phyloP scores from a whole-genome alignment of 2,329 filamentous ascomycete genomes.

The Curvularia sp. region DNA sequence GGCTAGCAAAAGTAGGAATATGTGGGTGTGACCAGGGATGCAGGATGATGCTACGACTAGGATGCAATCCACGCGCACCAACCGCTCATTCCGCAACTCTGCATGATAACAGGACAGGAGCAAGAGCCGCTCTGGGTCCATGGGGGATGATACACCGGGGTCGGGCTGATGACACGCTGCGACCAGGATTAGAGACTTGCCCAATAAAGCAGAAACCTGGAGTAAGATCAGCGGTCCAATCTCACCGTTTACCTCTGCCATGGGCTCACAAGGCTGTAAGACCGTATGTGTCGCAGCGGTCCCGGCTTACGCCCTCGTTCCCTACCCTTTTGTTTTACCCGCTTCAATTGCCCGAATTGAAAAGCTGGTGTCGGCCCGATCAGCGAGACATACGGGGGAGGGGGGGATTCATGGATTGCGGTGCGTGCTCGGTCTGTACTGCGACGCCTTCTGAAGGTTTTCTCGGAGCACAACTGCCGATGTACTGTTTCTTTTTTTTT shows the following conservation, averaged over 20 bases:
- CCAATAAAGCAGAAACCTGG: conserved; percentile 11
- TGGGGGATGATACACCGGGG: conserved; percentile 4
- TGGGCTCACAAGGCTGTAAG: conserved; percentile 18
- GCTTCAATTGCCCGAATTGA: conserved; percentile 1
- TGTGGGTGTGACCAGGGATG: background rate
- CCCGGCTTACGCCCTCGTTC: conserved; percentile 3
- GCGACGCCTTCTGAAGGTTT: conserved; percentile 3
- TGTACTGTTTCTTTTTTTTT: conserved; percentile 3
- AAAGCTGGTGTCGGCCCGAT: conserved; percentile 12
- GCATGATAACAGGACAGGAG: conserved; percentile 3
- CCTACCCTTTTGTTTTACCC: conserved; percentile 9
- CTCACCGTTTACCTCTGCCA: conserved; percentile 19
- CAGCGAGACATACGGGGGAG: conserved; percentile 4
- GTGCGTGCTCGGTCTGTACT: conserved; percentile 3
- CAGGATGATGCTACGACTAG: conserved; percentile 7
- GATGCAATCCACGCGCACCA: conserved; percentile 9
- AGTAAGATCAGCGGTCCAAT: conserved; percentile 7
- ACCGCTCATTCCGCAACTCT: conserved; percentile 14
- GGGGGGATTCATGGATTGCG: background rate
- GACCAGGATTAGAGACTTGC: conserved; percentile 1
- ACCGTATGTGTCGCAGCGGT: conserved; percentile 12
- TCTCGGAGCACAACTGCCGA: conserved; percentile 7
- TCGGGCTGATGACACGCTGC: conserved; percentile 17
- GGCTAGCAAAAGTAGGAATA: background rate
- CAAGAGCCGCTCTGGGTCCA: conserved; percentile 10